Conservation (phyloP, 805 yeast species). For the Candida nanaspora region DNA sequence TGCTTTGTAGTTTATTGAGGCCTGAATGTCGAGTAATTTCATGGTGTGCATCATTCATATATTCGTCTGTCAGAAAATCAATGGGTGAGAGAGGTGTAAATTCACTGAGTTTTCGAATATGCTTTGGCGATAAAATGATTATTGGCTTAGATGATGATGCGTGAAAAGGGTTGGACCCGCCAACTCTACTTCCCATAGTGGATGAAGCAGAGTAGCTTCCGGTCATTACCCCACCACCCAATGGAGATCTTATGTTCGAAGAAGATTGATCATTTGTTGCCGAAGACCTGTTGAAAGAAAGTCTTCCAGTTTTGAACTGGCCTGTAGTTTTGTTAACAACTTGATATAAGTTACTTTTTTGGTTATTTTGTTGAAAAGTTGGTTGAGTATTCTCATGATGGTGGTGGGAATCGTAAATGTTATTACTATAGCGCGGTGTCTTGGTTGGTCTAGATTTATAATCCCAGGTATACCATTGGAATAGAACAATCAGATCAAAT, state of each 20-base stretch:
- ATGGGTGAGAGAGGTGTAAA: slow-evolving; percentile 29
- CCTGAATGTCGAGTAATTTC: neutral
- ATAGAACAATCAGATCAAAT: slow-evolving; percentile 37
- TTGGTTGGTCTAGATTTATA: no score
- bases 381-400: neutral
- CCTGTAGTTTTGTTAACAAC: neutral
- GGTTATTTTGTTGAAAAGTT: no score
- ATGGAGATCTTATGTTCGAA: neutral
- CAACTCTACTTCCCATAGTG: neutral
- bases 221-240: neutral
- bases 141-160: slow-evolving; percentile 4
- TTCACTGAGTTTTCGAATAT: slow-evolving; percentile 24
- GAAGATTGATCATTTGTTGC: neutral
- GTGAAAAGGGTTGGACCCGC: neutral
- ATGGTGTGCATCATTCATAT: slow-evolving; percentile 6
- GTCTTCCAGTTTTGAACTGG: neutral
- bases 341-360: neutral
- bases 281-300: neutral
- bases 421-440: slow-evolving; percentile 4
- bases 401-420: neutral
- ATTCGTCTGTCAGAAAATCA: slow-evolving; percentile 25
- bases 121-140: slow-evolving; percentile 19
- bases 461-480: slow-evolving; percentile 34
- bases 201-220: slow-evolving; percentile 1
- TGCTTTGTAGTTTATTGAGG: no score